Base-by-base conservation (phyloP, 2,329 filamentous ascomycete genomes). In the Curvularia lunata region DNA sequence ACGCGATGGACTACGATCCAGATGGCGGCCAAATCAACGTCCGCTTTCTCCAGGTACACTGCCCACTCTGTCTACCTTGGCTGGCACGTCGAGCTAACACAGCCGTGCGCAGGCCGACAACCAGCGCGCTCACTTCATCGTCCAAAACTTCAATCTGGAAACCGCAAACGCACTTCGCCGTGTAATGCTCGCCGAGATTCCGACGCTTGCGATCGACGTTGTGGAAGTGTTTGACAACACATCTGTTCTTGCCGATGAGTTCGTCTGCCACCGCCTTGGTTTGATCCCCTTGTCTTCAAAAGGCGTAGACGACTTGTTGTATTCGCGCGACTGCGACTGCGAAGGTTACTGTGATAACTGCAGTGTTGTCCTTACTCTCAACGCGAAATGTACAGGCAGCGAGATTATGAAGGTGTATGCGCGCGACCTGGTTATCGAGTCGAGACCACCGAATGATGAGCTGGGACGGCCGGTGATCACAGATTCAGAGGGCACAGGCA, bases 211-310 rank as follows among this genome's bases (percentile, higher is more conserved):
- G 63, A 93, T 98, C 77, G 94, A 99, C 73, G 86, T 97, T 13
- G 93, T 98, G 62, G 92, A 98, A 77, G 88, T 99, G 65, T 89
- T 96, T 73, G 86, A 85, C 71, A 99, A 99, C 82, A 96, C 90
- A 56, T 96, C 93, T n/a, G 93, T 97, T 4, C 87, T 98, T 13
- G 91, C 94, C 60, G 94, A 99, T 78, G 94, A 99, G 79, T 97
- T 98, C 78, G 88, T 99, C 66, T 90, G 91, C 48, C 94, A 98
- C 78, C 90, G 94, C 45, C 85, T 99, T 13, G 94, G 95, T 30
- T 86, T 98, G 46, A 88, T 98, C 56, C 95, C 95, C 0, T 86
- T 99, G 47, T 88, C 90, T 75, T 91, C 91, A 56, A 91, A 91
- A 72, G 90, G 91, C 73, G 88, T 94, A 68, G 91, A 93, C 65